phyloP scores from a whole-genome alignment of 169 alveolate genomes.

The Eimeria sp. region DNA sequence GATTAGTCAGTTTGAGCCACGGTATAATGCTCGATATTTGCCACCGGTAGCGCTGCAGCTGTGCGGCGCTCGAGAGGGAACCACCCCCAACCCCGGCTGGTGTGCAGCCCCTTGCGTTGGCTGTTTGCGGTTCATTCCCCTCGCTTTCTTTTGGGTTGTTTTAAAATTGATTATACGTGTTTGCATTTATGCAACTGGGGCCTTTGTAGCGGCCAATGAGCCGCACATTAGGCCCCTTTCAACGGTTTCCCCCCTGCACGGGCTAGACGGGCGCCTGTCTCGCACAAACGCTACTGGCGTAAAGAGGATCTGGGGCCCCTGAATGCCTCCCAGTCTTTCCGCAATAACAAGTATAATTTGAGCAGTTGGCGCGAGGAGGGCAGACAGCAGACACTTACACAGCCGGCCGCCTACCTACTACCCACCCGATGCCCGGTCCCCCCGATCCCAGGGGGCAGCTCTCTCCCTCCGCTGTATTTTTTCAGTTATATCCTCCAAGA shows the following conservation, averaged over 20 bases:
- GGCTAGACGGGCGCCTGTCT: constrained; percentile 76
- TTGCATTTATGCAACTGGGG: neutral
- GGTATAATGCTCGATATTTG: neutral
- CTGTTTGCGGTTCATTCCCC: neutral
- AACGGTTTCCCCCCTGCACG: constrained; percentile 48
- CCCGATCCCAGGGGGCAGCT: neutral
- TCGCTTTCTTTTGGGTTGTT: neutral
- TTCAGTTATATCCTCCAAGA: neutral
- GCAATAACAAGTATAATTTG: neutral
- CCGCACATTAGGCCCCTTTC: constrained; percentile 16
- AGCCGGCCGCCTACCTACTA: constrained; percentile 22
- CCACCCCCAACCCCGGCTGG: constrained; percentile 72
- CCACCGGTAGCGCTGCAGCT: constrained; percentile 12
- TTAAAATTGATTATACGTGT: neutral
- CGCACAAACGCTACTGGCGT: neutral
- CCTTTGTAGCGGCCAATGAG: constrained; percentile 12
- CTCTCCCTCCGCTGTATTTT: neutral
- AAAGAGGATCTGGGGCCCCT: neutral
- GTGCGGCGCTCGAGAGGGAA: constrained; percentile 33
- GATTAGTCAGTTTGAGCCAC: neutral
- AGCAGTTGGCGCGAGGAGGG: neutral
- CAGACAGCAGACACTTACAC: constrained; percentile 5
- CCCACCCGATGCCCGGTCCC: constrained; percentile 49
- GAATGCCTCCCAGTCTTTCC: neutral
- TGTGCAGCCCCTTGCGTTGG: constrained; percentile 40